Evolutionary conservation across 345 rosid genomes (phyloP).

Genomic region (Triadica sebifera): DNA sequence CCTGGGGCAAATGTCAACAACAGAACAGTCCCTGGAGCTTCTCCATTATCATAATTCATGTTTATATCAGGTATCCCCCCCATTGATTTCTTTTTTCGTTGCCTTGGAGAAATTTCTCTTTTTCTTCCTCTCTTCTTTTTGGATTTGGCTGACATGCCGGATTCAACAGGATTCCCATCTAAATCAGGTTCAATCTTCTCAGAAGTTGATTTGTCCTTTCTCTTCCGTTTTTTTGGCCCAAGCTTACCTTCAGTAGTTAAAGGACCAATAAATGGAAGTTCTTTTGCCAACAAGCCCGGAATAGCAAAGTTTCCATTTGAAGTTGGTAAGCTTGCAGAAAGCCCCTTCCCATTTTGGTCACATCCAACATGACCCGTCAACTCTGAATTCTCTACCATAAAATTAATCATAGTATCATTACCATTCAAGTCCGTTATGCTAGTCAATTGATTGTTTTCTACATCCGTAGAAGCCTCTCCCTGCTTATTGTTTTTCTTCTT

Average conservation of each 20-base stretch:
- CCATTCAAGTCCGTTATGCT: constrained; percentile 61
- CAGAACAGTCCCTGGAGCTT: constrained; percentile 52
- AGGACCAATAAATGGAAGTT: not conserved
- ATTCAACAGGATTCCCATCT: constrained; percentile 45
- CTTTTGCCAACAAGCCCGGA: not conserved
- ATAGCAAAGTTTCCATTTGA: constrained; percentile 21
- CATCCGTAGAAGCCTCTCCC: constrained; percentile 12
- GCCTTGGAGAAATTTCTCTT: constrained; percentile 27
- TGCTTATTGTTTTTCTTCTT: constrained; percentile 20
- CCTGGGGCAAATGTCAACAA: constrained; percentile 58
- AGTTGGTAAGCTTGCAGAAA: not conserved
- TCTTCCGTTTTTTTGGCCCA: constrained; percentile 46
- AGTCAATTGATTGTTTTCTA: constrained; percentile 23
- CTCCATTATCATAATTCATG: constrained; percentile 28
- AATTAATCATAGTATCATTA: constrained; percentile 20
- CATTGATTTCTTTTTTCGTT: constrained; percentile 19
- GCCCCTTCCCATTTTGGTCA: constrained; percentile 24
- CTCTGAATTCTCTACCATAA: constrained; percentile 19
- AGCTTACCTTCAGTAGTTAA: constrained; percentile 8
- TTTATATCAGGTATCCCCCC: constrained; percentile 19
- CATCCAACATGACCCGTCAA: constrained; percentile 11
- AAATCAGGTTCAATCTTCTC: constrained; percentile 46
- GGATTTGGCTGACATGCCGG: constrained; percentile 29
- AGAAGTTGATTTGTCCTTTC: constrained; percentile 43
- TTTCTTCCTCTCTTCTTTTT: constrained; percentile 46